A percentile compares a stretch with the other conserved stretches of the same genome.
These are phyloP conservation scores for Monilinia laxa DNA, from an alignment of 2,329 filamentous ascomycete species.

Conservation along the genomic window DNA sequence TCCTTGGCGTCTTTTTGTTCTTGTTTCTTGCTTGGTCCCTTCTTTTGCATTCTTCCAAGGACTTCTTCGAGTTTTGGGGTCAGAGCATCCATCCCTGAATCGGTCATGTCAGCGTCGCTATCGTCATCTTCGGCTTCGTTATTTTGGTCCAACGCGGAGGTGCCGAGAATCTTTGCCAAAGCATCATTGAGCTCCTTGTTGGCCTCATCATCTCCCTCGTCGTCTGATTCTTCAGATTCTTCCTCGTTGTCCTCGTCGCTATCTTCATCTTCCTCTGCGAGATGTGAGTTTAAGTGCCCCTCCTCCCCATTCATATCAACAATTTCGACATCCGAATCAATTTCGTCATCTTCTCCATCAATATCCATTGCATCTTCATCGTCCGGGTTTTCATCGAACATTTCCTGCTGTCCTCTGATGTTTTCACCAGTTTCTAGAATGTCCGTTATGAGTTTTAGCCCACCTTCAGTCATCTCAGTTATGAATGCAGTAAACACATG, in stretches of 20 bases:
- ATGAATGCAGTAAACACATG: constrained; percentile 87
- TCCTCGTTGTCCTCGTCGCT: constrained; percentile 46
- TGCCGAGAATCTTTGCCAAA: constrained; percentile 75
- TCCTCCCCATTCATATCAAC: constrained; percentile 48
- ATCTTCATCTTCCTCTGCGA: constrained; percentile 47
- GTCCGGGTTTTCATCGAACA: constrained; percentile 73
- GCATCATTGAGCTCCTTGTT: constrained; percentile 61
- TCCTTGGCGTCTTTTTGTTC: constrained; percentile 85
- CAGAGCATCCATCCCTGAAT: constrained; percentile 90
- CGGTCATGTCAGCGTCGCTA: constrained; percentile 81
- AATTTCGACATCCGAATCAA: constrained; percentile 51
- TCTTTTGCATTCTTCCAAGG: constrained; percentile 70
- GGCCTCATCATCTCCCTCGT: constrained; percentile 42
- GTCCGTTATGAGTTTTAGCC: constrained; percentile 63
- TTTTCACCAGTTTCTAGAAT: constrained; percentile 79
- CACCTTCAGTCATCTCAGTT: constrained; percentile 68
- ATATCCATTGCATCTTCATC: constrained; percentile 51
- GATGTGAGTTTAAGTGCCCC: constrained; percentile 42
- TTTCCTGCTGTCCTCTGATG: constrained; percentile 75
- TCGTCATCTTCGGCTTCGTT: constrained; percentile 54
- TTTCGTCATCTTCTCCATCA: constrained; percentile 41
- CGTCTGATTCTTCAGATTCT: constrained; percentile 42
- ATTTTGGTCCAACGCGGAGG: constrained; percentile 62
- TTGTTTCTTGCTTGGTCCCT: constrained; percentile 69
- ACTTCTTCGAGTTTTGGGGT: constrained; percentile 82